Conservation (phyloP, 1,139 yeast species). For the Tardiomyces depauwii region DNA sequence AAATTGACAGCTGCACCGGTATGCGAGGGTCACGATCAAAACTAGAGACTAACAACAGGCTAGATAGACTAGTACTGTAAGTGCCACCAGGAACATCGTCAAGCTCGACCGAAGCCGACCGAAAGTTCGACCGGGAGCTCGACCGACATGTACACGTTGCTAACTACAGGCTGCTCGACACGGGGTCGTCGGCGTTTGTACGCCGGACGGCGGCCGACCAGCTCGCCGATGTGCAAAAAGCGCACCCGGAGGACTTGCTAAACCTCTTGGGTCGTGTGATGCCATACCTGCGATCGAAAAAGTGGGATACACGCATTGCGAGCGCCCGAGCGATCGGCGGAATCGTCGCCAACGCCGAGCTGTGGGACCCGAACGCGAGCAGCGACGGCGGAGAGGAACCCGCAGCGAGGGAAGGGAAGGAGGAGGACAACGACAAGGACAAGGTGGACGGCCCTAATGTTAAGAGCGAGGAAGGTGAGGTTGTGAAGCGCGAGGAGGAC, state of each 20-base stretch:
- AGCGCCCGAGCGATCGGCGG: slow-evolving; percentile 96
- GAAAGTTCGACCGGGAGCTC: background rate
- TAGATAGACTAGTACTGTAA: slow-evolving; percentile 24
- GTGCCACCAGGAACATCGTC: too few relatives aligned
- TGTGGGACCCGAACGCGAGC: slow-evolving; percentile 74
- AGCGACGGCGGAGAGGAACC: slow-evolving; percentile 8
- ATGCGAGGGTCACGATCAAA: too few relatives aligned
- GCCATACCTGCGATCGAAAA: slow-evolving; percentile 70
- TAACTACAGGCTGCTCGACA: slow-evolving; percentile 48
- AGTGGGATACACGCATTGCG: slow-evolving; percentile 95
- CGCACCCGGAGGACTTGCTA: slow-evolving; percentile 88
- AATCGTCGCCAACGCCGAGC: slow-evolving; percentile 63
- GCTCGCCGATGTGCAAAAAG: slow-evolving; percentile 83
- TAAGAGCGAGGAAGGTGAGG: slow-evolving; percentile 7
- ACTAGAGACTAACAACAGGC: slow-evolving; percentile 11
- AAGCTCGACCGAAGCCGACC: background rate
- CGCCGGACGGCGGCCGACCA: slow-evolving; percentile 97
- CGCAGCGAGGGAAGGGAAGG: slow-evolving; percentile 3
- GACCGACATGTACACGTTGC: too few relatives aligned
- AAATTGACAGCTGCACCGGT: too few relatives aligned
- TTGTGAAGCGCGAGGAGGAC: slow-evolving; percentile 21
- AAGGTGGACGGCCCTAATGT: slow-evolving; percentile 13
- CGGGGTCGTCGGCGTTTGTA: slow-evolving; percentile 91
- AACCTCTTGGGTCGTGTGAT: slow-evolving; percentile 79
- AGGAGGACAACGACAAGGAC: slow-evolving; percentile 15